A percentile compares a stretch with the other conserved stretches of the same genome.
These are phyloP conservation scores for Rhododendron ovatum DNA, from an alignment of 148 eudicot species.

Conservation along the genomic window DNA sequence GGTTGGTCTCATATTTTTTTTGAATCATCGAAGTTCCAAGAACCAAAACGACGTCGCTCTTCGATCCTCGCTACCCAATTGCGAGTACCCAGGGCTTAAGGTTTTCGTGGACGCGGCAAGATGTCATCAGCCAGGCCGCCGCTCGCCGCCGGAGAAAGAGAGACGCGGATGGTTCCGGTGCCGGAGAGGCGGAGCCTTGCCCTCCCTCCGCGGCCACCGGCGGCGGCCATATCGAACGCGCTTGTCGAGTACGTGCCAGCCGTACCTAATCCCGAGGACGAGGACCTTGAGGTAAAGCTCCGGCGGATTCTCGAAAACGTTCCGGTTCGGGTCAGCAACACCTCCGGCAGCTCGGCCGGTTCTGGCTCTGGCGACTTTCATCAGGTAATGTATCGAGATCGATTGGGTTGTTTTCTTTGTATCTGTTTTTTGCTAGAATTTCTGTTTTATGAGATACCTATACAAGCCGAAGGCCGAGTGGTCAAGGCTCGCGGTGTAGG, in stretches of 20 bases:
- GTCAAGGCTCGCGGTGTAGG: neutral
- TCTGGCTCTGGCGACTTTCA: slow-evolving; percentile 99
- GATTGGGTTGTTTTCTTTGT: neutral
- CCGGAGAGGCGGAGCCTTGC: slow-evolving; percentile 30
- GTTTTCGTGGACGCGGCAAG: neutral
- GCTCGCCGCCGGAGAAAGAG: slow-evolving; percentile 39
- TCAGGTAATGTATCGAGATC: slow-evolving; percentile 45
- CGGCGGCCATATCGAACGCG: slow-evolving; percentile 43
- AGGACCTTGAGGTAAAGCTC: slow-evolving; percentile 89
- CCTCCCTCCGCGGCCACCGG: slow-evolving; percentile 61
- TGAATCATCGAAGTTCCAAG: no score
- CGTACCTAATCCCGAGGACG: slow-evolving; percentile 55
- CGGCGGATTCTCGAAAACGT: slow-evolving; percentile 81
- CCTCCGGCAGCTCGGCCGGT: slow-evolving; percentile 98
- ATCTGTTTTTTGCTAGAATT: neutral
- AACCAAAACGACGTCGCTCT: neutral
- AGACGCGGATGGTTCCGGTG: slow-evolving; percentile 51
- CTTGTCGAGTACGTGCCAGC: slow-evolving; percentile 75
- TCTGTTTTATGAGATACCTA: neutral
- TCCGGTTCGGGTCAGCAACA: slow-evolving; percentile 90
- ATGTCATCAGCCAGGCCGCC: slow-evolving; percentile 45
- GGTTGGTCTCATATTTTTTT: neutral
- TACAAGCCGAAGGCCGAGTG: neutral
- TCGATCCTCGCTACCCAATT: neutral
- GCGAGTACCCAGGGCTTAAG: neutral